These are phyloP conservation scores for Lactarius hengduanensis DNA, from an alignment of 768 basidiomycete species.

Conservation along the genomic window DNA sequence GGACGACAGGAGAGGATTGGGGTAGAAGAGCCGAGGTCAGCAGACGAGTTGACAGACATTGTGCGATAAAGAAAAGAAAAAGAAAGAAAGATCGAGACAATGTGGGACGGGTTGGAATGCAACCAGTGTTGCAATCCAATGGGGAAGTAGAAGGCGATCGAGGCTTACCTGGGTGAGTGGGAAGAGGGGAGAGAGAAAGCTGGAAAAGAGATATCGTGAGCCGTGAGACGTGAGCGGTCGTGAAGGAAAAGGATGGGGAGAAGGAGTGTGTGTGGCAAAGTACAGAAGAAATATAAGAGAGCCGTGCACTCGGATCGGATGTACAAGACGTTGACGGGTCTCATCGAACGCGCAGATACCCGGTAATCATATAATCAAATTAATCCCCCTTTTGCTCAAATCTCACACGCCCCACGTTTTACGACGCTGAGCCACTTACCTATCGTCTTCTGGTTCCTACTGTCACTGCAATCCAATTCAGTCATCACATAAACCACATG, in stretches of 20 bases:
- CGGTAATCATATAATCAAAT: conserved; percentile 24
- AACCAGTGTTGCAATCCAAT: neutral
- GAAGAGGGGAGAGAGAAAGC: conserved; percentile 3
- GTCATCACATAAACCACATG: neutral
- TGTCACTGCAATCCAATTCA: conserved; percentile 5
- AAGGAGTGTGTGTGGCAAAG: conserved; percentile 31
- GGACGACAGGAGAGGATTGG: conserved; percentile 27
- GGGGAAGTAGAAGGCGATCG: neutral
- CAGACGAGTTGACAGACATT: conserved; percentile 16
- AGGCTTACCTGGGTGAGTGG: neutral
- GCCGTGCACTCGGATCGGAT: conserved; percentile 27
- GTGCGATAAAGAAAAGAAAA: conserved; percentile 1
- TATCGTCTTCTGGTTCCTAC: conserved; percentile 14
- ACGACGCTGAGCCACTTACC: conserved; percentile 34
- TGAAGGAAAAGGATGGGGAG: conserved; percentile 37
- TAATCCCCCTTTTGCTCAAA: conserved; percentile 13
- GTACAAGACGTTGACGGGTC: neutral
- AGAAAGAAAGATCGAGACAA: neutral
- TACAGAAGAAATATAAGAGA: conserved; percentile 38
- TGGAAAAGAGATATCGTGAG: conserved; percentile 28
- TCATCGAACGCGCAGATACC: conserved; percentile 21
- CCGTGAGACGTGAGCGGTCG: conserved; percentile 31
- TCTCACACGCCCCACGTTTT: conserved; percentile 46
- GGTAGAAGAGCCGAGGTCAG: conserved; percentile 24
- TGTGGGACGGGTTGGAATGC: neutral